phyloP scores from a whole-genome alignment of 257 asterid genomes.

The Apocynum venetum region DNA sequence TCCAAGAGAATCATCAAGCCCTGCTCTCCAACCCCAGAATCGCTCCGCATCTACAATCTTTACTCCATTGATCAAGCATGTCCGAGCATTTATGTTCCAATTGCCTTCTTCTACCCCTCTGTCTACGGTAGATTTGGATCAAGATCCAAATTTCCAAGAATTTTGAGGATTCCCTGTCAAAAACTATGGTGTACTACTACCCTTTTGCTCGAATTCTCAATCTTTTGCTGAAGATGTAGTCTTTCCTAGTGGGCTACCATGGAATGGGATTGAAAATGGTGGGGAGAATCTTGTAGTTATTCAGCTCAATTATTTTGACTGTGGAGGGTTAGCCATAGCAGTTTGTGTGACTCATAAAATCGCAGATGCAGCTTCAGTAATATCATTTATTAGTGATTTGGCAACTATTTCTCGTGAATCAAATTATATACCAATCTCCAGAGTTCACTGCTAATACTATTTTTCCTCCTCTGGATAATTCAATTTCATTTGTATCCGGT shows the following conservation, averaged over 20 bases:
- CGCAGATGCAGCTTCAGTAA: constrained; percentile 1
- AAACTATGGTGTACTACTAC: background rate
- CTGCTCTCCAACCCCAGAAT: background rate
- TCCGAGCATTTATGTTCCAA: constrained; percentile 10
- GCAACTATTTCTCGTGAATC: constrained; percentile 1
- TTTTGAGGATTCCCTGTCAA: constrained; percentile 5
- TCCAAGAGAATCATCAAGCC: background rate
- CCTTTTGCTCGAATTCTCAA: constrained; percentile 1
- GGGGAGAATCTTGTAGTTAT: background rate
- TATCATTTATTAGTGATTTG: constrained; percentile 13
- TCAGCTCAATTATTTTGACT: constrained; percentile 12
- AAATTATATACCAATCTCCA: background rate
- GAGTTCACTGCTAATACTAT: background rate
- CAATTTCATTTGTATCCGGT: background rate
- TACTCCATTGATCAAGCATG: background rate
- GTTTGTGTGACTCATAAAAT: constrained; percentile 14
- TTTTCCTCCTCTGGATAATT: background rate
- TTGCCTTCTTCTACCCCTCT: constrained; percentile 13
- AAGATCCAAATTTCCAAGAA: background rate
- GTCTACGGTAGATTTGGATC: background rate
- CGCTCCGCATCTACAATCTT: background rate
- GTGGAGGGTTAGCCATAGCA: constrained; percentile 8
- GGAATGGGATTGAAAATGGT: too few relatives aligned
- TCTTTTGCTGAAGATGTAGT: background rate
- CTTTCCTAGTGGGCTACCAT: constrained; percentile 1